phyloP scores from a whole-genome alignment of 169 alveolate species.

The Plasmodium fragile region DNA sequence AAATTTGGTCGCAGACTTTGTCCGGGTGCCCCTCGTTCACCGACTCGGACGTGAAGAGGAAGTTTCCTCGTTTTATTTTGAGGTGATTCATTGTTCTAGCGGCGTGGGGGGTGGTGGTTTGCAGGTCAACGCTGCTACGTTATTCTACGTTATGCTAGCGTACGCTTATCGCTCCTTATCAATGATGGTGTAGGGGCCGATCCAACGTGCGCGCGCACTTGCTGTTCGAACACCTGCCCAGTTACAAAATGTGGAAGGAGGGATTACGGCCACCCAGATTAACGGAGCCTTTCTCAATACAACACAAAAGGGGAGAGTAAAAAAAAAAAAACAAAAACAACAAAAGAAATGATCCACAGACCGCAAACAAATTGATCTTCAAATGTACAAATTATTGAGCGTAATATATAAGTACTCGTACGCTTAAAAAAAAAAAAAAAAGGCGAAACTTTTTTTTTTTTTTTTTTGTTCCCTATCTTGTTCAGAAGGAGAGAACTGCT shows the following conservation, averaged over 20 bases:
- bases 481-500: neutral
- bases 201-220: neutral
- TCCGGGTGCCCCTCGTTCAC: slow-evolving; percentile 99
- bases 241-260: neutral
- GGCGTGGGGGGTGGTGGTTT: neutral
- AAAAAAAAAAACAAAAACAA: neutral
- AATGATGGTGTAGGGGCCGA: neutral
- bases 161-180: neutral
- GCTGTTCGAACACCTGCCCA: neutral
- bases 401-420: too few relatives aligned
- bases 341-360: neutral
- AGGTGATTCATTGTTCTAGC: slow-evolving; percentile 28
- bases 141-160: neutral
- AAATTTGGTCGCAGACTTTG: slow-evolving; percentile 99
- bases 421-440: neutral
- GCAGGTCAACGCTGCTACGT: neutral
- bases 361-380: neutral
- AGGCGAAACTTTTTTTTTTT: neutral
- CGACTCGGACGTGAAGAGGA: slow-evolving; percentile 98
- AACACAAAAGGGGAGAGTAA: neutral
- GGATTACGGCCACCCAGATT: neutral
- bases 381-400: neutral
- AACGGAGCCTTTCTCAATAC: neutral
- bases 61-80: slow-evolving; percentile 82
- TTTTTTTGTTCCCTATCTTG: slow-evolving; percentile 1